Evolutionary conservation across 2,329 filamentous ascomycete genomes (phyloP).

Genomic region (Hypocrella siamensis): DNA sequence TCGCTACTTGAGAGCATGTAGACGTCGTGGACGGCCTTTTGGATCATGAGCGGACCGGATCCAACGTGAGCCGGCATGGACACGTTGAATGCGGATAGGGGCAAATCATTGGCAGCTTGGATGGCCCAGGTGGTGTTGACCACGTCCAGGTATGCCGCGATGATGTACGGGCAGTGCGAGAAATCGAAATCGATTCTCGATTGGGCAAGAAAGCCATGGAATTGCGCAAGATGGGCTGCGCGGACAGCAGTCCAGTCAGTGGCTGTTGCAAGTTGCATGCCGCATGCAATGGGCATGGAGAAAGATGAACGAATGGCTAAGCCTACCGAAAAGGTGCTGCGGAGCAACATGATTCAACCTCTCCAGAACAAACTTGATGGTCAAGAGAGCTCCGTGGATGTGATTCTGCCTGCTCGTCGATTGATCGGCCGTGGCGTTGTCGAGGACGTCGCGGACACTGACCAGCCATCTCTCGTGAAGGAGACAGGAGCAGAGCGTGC

Average conservation of each 20-base stretch:
- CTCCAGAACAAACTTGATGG: conserved; percentile 40
- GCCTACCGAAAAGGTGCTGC: conserved; percentile 25
- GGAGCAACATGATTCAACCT: conserved; percentile 31
- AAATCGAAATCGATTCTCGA: conserved; percentile 10
- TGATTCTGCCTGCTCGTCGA: conserved; percentile 28
- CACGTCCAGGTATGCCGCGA: conserved; percentile 29
- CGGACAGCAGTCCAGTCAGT: conserved; percentile 1
- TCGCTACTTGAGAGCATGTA: conserved; percentile 14
- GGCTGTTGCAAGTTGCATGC: neutral
- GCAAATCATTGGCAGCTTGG: conserved; percentile 8
- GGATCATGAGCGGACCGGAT: conserved; percentile 23
- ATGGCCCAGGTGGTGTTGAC: conserved; percentile 24
- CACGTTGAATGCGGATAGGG: conserved; percentile 8
- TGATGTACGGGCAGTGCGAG: conserved; percentile 22
- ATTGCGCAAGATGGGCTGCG: conserved; percentile 14
- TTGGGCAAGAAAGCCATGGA: conserved; percentile 14
- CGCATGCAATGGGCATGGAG: neutral
- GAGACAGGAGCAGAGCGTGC: conserved; percentile 51
- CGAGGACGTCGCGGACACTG: conserved; percentile 21
- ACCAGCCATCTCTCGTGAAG: conserved; percentile 33
- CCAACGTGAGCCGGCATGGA: conserved; percentile 6
- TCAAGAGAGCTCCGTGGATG: conserved; percentile 42
- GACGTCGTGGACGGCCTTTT: conserved; percentile 20
- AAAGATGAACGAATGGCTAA: neutral
- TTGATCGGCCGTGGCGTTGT: conserved; percentile 9